Evolutionary conservation across 768 basidiomycete genomes (phyloP).

Genomic region (Trametes sanguinea): DNA sequence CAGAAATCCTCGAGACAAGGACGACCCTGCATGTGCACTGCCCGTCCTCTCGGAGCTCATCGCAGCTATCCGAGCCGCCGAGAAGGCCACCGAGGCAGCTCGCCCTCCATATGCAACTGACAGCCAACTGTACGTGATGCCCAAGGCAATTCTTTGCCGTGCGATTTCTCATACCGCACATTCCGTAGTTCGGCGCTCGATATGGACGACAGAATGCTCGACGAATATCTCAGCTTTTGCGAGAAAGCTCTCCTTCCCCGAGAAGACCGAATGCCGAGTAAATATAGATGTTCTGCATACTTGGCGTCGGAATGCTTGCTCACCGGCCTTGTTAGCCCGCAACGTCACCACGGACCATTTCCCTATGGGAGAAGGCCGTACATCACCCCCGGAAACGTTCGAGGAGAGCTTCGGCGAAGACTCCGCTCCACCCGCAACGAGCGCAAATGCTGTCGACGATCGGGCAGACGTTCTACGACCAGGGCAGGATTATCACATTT

Average conservation of each 20-base stretch:
- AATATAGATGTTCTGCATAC: not conserved
- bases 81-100: slow-evolving; percentile 36
- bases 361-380: slow-evolving; percentile 6
- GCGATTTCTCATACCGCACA: too few relatives aligned
- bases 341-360: slow-evolving; percentile 25
- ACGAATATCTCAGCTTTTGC: slow-evolving; percentile 69
- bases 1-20: slow-evolving; percentile 46
- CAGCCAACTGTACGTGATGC: slow-evolving; percentile 46
- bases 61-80: slow-evolving; percentile 40
- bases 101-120: slow-evolving; percentile 45
- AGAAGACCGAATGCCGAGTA: slow-evolving; percentile 21
- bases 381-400: not conserved
- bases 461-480: slow-evolving; percentile 39
- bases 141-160: slow-evolving; percentile 1
- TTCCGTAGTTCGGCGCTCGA: slow-evolving; percentile 52
- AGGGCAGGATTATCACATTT: slow-evolving; percentile 65
- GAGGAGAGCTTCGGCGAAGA: not conserved
- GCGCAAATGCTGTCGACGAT: slow-evolving; percentile 4
- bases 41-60: slow-evolving; percentile 55
- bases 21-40: slow-evolving; percentile 64
- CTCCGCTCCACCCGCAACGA: not conserved
- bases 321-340: slow-evolving; percentile 11
- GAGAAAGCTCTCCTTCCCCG: slow-evolving; percentile 47
- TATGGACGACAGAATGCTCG: slow-evolving; percentile 52
- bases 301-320: too few relatives aligned